Base-by-base conservation (phyloP, 257 asterid genomes). In the Fraxinus anomala region DNA sequence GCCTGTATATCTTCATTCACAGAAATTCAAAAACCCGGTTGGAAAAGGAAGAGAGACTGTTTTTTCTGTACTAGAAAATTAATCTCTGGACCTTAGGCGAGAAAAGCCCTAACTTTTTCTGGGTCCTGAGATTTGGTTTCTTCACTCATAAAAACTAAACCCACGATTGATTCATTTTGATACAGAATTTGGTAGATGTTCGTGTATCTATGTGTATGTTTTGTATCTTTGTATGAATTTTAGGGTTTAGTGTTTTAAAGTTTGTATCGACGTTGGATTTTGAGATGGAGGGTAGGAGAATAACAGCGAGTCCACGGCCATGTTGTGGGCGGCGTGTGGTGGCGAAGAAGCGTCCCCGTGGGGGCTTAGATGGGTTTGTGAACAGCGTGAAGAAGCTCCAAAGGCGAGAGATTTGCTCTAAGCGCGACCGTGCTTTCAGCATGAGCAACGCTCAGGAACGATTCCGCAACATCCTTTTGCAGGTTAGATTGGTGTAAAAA, bases 321-420 rank as follows among this genome's bases (percentile, higher is more conserved):
- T 92, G 97, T 85, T 79, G 83, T 80, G 98, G 98, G 73, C 90
- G 97, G 83, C 87, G 99, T 39, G 98, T 93, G 88, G 89, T 91
- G 90, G 97, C 98, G 63, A 93, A 91, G 90, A 95, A 95, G 90
- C 91, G 98, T 73, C 89, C 94, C 3, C 98, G 96, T 69, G 89
- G 97, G 54, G 92, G 87, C 33, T 73, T 81, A 68, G 99, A 95
- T 85, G 98, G 94, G 74, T 93, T 91, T 76, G 97, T 95, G 31
- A 95, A 95, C 82, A 91, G 99, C 77, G 99, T 95, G 69, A 95
- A 87, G 89, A 95, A 95, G 92, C 97, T 95, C 49, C 99, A 93
- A 81, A 81, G 96, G 74, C 89, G 98, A 86, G 98, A 95, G 92
- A 91, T 95, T 86, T 92, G 93, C 0, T 93, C 98, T 21, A 91